Evolutionary conservation across 305 asterid species (phyloP).

Genomic region (Petunia hybrid): DNA sequence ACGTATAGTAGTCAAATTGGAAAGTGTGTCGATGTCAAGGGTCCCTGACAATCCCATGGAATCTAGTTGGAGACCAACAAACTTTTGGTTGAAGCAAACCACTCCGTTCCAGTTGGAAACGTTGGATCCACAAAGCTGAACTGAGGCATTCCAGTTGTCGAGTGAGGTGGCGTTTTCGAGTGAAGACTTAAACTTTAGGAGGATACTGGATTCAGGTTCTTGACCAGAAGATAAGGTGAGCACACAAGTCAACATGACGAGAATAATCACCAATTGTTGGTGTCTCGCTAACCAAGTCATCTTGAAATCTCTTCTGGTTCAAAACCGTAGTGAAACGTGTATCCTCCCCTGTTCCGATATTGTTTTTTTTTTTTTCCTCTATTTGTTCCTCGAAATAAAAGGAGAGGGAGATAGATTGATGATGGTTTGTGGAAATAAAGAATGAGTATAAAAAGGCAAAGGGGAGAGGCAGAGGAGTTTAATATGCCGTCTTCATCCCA

Average conservation of each 20-base stretch:
- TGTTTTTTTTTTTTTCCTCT: neutral
- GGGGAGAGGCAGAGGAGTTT: neutral
- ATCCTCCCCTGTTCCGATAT: too few species aligned
- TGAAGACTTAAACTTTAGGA: conserved; percentile 55
- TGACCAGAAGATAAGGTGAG: conserved; percentile 34
- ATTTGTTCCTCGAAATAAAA: neutral
- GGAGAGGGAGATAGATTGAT: too few species aligned
- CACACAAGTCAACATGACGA: conserved; percentile 11
- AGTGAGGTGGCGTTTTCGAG: conserved; percentile 48
- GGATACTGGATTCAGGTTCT: conserved; percentile 32
- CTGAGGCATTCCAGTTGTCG: conserved; percentile 47
- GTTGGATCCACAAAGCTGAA: conserved; percentile 43
- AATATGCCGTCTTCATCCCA: too few species aligned
- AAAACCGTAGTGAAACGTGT: too few species aligned
- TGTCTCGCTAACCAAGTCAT: conserved; percentile 3
- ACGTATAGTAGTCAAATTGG: conserved; percentile 45
- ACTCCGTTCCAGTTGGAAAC: conserved; percentile 55
- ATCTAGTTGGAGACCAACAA: conserved; percentile 50
- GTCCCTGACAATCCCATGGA: conserved; percentile 57
- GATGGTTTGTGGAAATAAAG: neutral
- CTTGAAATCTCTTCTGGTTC: neutral
- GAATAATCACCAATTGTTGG: conserved; percentile 30
- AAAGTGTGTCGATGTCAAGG: conserved; percentile 48
- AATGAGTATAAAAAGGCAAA: neutral
- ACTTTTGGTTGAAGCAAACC: conserved; percentile 41